phyloP scores from a whole-genome alignment of 2,329 filamentous ascomycete species.

The Sclerotinia trifoliorum region DNA sequence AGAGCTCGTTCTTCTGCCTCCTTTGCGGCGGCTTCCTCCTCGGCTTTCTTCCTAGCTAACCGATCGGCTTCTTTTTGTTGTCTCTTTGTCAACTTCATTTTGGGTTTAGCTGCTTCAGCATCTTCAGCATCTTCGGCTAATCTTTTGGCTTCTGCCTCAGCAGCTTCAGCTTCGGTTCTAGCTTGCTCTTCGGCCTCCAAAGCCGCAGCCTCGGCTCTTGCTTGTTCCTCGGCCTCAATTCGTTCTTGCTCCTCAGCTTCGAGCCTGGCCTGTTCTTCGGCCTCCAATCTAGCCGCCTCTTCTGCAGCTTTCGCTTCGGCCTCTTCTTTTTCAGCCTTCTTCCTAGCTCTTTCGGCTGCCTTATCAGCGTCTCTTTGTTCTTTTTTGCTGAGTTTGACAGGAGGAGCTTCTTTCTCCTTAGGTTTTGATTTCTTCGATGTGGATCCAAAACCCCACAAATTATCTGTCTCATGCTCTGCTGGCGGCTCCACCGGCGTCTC shows the following conservation, averaged over 20 bases:
- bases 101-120: slow-evolving; percentile 38
- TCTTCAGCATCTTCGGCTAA: slow-evolving; percentile 40
- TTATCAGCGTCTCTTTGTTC: slow-evolving; percentile 51
- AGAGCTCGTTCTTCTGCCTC: slow-evolving; percentile 41
- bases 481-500: slow-evolving; percentile 43
- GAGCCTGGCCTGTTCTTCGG: slow-evolving; percentile 30
- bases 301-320: slow-evolving; percentile 43
- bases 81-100: slow-evolving; percentile 48
- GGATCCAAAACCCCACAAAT: slow-evolving; percentile 40
- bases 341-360: slow-evolving; percentile 50
- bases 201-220: slow-evolving; percentile 52
- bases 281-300: slow-evolving; percentile 34
- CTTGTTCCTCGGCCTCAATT: slow-evolving; percentile 43
- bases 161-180: slow-evolving; percentile 33
- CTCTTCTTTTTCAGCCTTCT: slow-evolving; percentile 52
- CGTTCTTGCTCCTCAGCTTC: slow-evolving; percentile 35
- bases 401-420: slow-evolving; percentile 44
- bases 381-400: slow-evolving; percentile 49
- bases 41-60: slow-evolving; percentile 47
- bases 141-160: slow-evolving; percentile 36
- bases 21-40: slow-evolving; percentile 40
- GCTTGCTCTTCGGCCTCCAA: slow-evolving; percentile 50
- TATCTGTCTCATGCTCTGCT: slow-evolving; percentile 44
- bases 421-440: slow-evolving; percentile 43
- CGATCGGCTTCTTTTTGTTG: slow-evolving; percentile 51